Evolutionary conservation across 208 protist genomes (phyloP), one percentile per base, ranked within the genome.

Genomic region (Trypanosoma theileri): DNA sequence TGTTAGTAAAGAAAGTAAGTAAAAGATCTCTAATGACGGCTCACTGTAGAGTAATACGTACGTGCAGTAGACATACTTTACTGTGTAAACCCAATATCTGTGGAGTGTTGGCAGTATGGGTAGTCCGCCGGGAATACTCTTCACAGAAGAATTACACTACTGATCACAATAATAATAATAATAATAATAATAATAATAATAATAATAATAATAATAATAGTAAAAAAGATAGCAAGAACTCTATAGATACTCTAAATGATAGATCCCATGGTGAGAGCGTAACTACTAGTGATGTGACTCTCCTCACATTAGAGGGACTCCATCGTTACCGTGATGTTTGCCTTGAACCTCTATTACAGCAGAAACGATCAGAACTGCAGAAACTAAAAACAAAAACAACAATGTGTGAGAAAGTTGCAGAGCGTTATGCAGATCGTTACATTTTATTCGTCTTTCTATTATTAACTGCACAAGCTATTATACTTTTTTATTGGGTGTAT

Each of bases 401-500:
- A 8, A 24, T 40, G 12, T 89, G 79, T 63, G 82, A 89, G 11
- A 51, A 12, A 11, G 19, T 67, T 11, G 85, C 81, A 19, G 44
- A 63, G 10, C 56, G 57, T 17, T 66, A 69, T 26, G 63, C 73
- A 0, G 70, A 90, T 41, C 48, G 21, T 0, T 77, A 67, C 57
- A 77, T 79, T 58, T 26, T 54, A 35, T 50, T 57, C 11, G 19
- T 81, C 13, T 79, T 88, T 52, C 66, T 63, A 17, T 81, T 88
- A 17, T 61, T 94, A 11, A n/a, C 82, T 11, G 11, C 79, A 17
- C 85, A 91, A 62, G 24, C 63, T 0, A 52, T 69, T 0, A 76
- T 84, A 41, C 76, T 95, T 8, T 93, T 89, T 53, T 81, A 91
- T 65, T 92, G 90, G 84, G 88, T 84, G 12, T 95, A 92, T 64